Percentiles rank a stretch among this genome's conserved stretches.
Evolutionary conservation across 2,329 filamentous ascomycete species (phyloP).

Genomic region (Coleophoma cylindrospora): DNA sequence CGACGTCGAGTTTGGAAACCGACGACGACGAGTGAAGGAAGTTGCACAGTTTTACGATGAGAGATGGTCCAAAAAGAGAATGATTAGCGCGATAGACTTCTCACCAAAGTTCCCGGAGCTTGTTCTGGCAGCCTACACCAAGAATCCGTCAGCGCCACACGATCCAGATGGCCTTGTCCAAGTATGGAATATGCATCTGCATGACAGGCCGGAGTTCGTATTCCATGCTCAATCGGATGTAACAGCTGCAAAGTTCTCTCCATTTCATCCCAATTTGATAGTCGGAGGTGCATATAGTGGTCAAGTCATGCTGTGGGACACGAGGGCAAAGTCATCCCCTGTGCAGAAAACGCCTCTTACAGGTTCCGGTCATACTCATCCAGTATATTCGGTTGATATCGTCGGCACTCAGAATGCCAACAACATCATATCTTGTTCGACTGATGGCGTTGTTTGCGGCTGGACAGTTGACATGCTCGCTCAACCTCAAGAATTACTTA

Average conservation of each 20-base stretch:
- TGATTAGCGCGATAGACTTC: constrained; percentile 94
- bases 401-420: constrained; percentile 98
- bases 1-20: constrained; percentile 70
- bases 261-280: constrained; percentile 94
- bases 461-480: constrained; percentile 99
- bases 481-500: constrained; percentile 89
- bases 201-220: constrained; percentile 90
- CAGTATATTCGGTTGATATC: constrained; percentile 91
- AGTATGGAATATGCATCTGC: constrained; percentile 95
- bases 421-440: constrained; percentile 96
- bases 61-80: constrained; percentile 93
- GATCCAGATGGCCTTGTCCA: constrained; percentile 91
- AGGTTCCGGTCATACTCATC: constrained; percentile 91
- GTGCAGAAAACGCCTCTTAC: constrained; percentile 96
- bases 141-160: constrained; percentile 90
- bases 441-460: constrained; percentile 91
- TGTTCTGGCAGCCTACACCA: constrained; percentile 91
- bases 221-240: constrained; percentile 97
- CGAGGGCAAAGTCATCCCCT: constrained; percentile 78
- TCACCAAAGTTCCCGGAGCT: constrained; percentile 94
- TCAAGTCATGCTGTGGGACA: constrained; percentile 96
- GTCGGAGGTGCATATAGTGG: constrained; percentile 95
- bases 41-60: constrained; percentile 92
- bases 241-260: constrained; percentile 94
- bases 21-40: constrained; percentile 75